Base-by-base conservation (phyloP, 2,329 filamentous ascomycete genomes). In the Neofusicoccum cordaticola region DNA sequence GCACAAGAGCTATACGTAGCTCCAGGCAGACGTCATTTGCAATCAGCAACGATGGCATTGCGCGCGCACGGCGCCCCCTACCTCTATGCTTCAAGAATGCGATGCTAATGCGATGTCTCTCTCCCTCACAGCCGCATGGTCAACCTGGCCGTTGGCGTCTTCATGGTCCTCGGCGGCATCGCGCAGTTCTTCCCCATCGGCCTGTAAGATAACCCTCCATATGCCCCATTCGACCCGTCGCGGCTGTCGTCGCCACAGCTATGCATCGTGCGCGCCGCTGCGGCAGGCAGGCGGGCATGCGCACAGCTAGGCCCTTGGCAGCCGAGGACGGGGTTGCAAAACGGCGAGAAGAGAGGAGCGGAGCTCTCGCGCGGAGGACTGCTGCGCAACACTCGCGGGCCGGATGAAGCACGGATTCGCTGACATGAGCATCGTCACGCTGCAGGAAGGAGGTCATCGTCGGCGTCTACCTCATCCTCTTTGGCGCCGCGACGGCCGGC, bases 111-210 rank as follows among this genome's bases (percentile, higher is more conserved):
- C 35, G 63, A 47, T 51, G 65, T 50, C 65, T 34, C 1, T 56
- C 4, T 15, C 13, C 1, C 15, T 19, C 15, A 66, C 77, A 98
- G 95, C 83, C 95, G 95, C 75, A 88, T 98, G 75, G 91, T 96
- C 78, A 99, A 99, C 85, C 84, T 99, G 79, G 91, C 83, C 72
- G 88, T 96, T 68, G 95, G 89, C 72, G 89, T 89, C 70, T 85
- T 97, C 70, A 96, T 97, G 88, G 83, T 96, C 53, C 83, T 97
- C 53, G 94, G 93, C 69, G 94, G 93, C 72, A 84, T 93, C 73
- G 84, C 83, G 68, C 88, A 91, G 74, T 88, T 93, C 81, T 90
- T 91, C 75, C 75, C 80, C 27, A 71, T 75, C 65, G 69, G 73
- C 66, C 74, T 77, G 72, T 76, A 73, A 75, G 71, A 76, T 66